Conservation (phyloP, 371 early-diverging fungal species). For the Mortierella sp. region DNA sequence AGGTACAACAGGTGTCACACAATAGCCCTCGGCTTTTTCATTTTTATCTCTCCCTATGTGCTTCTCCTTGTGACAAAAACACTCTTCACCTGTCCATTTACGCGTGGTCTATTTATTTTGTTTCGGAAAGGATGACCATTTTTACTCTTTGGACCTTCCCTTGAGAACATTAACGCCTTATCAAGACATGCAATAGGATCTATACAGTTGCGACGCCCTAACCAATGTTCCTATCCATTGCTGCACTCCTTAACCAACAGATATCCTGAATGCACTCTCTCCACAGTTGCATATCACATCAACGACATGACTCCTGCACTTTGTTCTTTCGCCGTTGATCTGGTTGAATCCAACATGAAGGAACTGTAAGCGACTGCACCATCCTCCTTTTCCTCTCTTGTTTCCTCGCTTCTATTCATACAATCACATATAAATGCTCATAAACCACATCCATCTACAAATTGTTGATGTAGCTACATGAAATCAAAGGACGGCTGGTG, state of each 20-base stretch:
- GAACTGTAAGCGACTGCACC: conserved; percentile 58
- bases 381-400: not conserved
- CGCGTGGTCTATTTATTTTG: not conserved
- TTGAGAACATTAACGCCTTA: not conserved
- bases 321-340: conserved; percentile 61
- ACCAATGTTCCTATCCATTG: not conserved
- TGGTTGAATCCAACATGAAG: conserved; percentile 68
- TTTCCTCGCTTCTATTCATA: not conserved
- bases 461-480: conserved; percentile 55
- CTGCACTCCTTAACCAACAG: conserved; percentile 6
- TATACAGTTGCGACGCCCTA: not conserved
- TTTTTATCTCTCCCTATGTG: not conserved
- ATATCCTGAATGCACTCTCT: conserved; percentile 26
- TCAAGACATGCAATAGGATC: not conserved
- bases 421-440: not conserved
- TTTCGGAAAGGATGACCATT: not conserved
- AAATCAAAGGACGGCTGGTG: conserved; percentile 71
- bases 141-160: not conserved
- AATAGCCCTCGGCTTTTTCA: conserved; percentile 5
- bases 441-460: not conserved
- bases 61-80: conserved; percentile 1
- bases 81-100: too few relatives aligned
- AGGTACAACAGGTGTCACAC: conserved; percentile 22
- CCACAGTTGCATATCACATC: conserved; percentile 55
- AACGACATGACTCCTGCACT: conserved; percentile 59